A percentile compares a stretch with the other conserved stretches of the same genome.
These are phyloP conservation scores for Pinus tabuliformis DNA, from an alignment of 75 land plant species.

Conservation along the genomic window DNA sequence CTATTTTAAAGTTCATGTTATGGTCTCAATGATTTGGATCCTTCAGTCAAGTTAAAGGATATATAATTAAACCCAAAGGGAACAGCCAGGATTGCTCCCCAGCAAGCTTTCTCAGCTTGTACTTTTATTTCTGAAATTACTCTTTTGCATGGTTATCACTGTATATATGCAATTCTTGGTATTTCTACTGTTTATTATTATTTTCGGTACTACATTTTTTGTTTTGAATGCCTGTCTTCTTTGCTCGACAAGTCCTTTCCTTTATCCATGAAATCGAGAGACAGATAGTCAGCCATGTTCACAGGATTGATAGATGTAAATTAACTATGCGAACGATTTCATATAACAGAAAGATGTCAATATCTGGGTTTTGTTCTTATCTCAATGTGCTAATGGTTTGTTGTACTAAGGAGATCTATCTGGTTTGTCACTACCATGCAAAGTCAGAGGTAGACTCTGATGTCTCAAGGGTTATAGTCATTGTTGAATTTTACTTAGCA, in stretches of 20 bases:
- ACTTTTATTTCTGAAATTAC: neutral
- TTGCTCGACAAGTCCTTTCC: neutral
- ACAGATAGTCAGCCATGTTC: neutral
- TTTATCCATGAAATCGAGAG: neutral
- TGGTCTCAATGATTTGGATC: neutral
- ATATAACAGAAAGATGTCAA: neutral
- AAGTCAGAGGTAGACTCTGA: neutral
- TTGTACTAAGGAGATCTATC: neutral
- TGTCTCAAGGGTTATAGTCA: neutral
- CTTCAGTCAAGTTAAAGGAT: neutral
- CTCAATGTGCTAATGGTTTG: neutral
- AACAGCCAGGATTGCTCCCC: neutral
- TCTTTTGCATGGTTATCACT: neutral
- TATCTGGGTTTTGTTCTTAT: no score
- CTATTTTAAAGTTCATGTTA: neutral
- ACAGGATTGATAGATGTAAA: neutral
- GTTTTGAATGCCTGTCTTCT: neutral
- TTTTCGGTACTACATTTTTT: neutral
- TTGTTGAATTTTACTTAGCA: neutral
- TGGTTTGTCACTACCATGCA: neutral
- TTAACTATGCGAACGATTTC: neutral
- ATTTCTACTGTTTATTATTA: neutral
- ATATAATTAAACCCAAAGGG: neutral
- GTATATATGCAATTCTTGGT: neutral
- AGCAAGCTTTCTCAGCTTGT: neutral